These are phyloP conservation scores for Crotalaria pallida DNA, from an alignment of 306 rosid genomes.

Conservation along the genomic window DNA sequence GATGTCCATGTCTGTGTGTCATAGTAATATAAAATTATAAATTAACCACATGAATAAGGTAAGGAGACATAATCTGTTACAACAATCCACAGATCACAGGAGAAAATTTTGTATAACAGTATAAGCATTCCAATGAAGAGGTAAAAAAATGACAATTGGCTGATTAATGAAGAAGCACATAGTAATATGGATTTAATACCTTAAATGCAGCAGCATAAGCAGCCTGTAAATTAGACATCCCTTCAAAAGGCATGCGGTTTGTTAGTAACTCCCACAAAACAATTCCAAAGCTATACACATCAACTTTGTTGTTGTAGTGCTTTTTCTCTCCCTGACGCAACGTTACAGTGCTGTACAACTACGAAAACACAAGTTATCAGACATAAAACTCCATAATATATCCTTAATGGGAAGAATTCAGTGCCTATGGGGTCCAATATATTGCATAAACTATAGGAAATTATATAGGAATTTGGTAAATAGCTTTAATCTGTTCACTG, in stretches of 20 bases:
- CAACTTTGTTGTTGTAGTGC: constrained; percentile 96
- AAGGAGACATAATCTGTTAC: background rate
- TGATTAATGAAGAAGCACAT: background rate
- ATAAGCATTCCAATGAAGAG: background rate
- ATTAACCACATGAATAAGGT: background rate
- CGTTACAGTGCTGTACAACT: constrained; percentile 97
- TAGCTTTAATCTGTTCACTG: background rate
- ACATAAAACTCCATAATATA: background rate
- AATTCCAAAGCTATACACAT: constrained; percentile 96
- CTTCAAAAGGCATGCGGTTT: constrained; percentile 98
- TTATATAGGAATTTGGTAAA: background rate
- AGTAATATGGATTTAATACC: constrained; percentile 39
- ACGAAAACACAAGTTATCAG: constrained; percentile 20
- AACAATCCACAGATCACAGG: constrained; percentile 6
- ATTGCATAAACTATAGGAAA: background rate
- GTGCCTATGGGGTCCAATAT: background rate
- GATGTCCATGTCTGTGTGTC: too few species aligned
- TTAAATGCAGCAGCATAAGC: constrained; percentile 99
- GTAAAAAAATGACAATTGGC: constrained; percentile 5
- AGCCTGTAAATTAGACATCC: constrained; percentile 99
- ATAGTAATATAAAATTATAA: too few species aligned
- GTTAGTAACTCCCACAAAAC: constrained; percentile 96
- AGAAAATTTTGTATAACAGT: background rate
- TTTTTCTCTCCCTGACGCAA: constrained; percentile 97
- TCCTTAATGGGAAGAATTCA: background rate